Evolutionary conservation across 2,329 filamentous ascomycete species (phyloP), one percentile per base, ranked within the genome.

Genomic region (Xylaria sp.): DNA sequence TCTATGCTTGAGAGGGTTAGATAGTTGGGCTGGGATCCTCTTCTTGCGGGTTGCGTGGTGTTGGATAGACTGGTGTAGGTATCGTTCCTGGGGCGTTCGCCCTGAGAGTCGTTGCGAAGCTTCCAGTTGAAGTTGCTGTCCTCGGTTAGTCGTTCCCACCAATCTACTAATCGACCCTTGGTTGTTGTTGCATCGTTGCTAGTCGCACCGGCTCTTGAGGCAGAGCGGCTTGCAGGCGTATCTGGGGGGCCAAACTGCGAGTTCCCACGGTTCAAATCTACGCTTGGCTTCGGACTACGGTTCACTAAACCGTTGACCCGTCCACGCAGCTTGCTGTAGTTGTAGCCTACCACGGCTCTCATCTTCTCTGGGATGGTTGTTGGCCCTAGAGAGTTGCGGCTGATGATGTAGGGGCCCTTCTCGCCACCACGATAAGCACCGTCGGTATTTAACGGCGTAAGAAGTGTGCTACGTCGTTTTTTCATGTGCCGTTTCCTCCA

Each of bases 181-280:
- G 70, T 57, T 5, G 76, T 72, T 14, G 70, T 53, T 9, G 53
- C 53, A 2, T 72, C 69, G 9, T 60, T 69, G 15, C 60, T 54
- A 53, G 59, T 40, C 64, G 58, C 40, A 14, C 50, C 57, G 57
- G 61, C 40, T 65, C 69, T 57, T 9, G 79, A 79, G 47, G 75
- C 77, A 46, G 73, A 77, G 33, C 78, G 77, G 61, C 78, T 81
- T 64, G 57, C 64, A 14, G 72, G 61, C 31, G 72, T 69, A 23
- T 67, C 68, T 2, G 72, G 71, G 4, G 74, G 70, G 12, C 77
- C 75, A 64, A 83, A 84, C 66, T 86, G 84, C 8, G 84, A 84
- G 67, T 82, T 83, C 6, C 83, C 82, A 50, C 82, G 77, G 71
- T 86, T 79, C 65, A 85, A 76, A 60, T 85, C 80, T 31, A 85